Percentiles rank a stretch among this genome's conserved stretches.
These are phyloP conservation scores for Ruellia speciosa DNA, from an alignment of 305 asterid genomes.

Conservation along the genomic window DNA sequence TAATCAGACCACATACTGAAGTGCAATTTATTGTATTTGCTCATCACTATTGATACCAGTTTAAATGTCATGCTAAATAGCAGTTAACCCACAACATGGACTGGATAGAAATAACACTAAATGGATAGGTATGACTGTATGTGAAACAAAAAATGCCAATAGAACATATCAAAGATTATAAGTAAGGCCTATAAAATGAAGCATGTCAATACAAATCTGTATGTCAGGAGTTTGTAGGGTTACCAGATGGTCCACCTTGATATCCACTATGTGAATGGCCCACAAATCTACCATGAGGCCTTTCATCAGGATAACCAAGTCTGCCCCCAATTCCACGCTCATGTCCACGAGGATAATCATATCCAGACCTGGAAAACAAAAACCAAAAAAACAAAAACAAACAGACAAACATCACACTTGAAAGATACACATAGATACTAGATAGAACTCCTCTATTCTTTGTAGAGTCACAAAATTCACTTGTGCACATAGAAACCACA, in stretches of 20 bases:
- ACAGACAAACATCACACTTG: too few relatives aligned
- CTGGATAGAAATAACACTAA: too few relatives aligned
- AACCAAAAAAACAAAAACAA: neutral
- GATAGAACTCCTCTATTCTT: too few relatives aligned
- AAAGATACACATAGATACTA: too few relatives aligned
- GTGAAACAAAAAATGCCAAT: too few relatives aligned
- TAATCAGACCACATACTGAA: neutral
- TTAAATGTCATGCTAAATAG: neutral
- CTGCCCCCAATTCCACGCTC: constrained; percentile 84
- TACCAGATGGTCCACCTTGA: constrained; percentile 52
- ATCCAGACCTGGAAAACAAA: constrained; percentile 47
- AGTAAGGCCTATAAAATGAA: neutral
- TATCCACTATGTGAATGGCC: constrained; percentile 73
- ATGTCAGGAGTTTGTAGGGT: constrained; percentile 7
- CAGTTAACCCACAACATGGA: neutral
- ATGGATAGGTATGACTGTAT: neutral
- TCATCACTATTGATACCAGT: neutral
- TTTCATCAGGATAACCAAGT: constrained; percentile 77
- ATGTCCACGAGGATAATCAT: constrained; percentile 73
- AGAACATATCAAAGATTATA: too few relatives aligned
- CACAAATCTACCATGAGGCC: constrained; percentile 73
- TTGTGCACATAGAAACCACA: neutral
- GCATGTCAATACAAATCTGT: neutral
- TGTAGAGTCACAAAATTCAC: too few relatives aligned
- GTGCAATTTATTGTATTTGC: neutral